Evolutionary conservation across 2,329 filamentous ascomycete species (phyloP).

Genomic region (Clonostachys solani): DNA sequence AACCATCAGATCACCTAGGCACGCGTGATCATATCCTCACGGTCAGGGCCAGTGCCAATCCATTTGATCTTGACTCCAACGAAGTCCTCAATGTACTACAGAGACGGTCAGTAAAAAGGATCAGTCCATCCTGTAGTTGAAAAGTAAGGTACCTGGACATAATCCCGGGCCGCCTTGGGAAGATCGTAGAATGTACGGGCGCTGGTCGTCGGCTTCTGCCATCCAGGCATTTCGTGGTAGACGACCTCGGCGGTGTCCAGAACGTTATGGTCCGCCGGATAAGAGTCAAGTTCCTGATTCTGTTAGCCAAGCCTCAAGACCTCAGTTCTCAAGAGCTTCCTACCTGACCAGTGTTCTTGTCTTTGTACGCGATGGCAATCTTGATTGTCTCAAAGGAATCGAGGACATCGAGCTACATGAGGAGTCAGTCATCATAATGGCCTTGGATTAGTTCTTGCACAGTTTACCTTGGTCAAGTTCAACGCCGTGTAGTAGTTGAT

Average conservation of each 20-base stretch:
- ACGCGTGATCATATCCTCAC: slow-evolving; percentile 7
- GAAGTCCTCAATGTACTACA: slow-evolving; percentile 58
- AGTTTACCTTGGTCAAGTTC: slow-evolving; percentile 46
- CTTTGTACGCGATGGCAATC: slow-evolving; percentile 66
- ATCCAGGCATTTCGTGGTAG: slow-evolving; percentile 67
- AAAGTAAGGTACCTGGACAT: slow-evolving; percentile 42
- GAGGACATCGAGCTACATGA: slow-evolving; percentile 40
- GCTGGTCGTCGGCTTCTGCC: slow-evolving; percentile 60
- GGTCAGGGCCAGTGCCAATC: slow-evolving; percentile 10
- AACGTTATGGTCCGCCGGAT: slow-evolving; percentile 58
- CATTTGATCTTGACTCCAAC: slow-evolving; percentile 43
- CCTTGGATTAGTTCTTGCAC: not conserved
- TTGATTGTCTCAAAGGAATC: slow-evolving; percentile 74
- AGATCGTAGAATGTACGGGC: slow-evolving; percentile 57
- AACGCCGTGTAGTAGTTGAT: slow-evolving; percentile 63
- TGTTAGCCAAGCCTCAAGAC: not conserved
- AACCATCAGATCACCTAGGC: not conserved
- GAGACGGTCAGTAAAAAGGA: slow-evolving; percentile 3
- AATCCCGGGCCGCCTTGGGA: slow-evolving; percentile 59
- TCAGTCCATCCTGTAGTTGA: slow-evolving; percentile 1
- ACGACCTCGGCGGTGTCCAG: slow-evolving; percentile 58
- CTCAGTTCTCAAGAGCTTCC: too few relatives aligned
- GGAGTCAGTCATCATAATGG: slow-evolving; percentile 3
- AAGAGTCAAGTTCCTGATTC: slow-evolving; percentile 44
- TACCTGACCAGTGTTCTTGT: slow-evolving; percentile 10